Evolutionary conservation across 1,139 yeast genomes (phyloP), one percentile per base, ranked within the genome.

Genomic region (Nadsonia starkeyi-henricii): DNA sequence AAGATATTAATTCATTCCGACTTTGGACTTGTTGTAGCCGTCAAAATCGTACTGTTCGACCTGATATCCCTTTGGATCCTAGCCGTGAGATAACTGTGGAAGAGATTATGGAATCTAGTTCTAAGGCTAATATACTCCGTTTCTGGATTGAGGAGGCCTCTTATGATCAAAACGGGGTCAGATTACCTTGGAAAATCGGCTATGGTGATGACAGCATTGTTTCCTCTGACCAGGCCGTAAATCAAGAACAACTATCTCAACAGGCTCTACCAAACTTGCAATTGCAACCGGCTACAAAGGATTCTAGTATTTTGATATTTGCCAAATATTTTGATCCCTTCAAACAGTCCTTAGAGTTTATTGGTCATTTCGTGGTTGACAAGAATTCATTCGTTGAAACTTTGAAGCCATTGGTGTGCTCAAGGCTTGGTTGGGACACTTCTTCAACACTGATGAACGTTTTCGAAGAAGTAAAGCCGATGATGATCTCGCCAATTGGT

Each of bases 401-500:
- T 2, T 55, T 85, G 26, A 54, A 71, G 9, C 72, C 72, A 18
- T 63, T 66, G 2, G 59, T 82, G 23, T 69, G 69, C 48, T 55
- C 64, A 26, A 54, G 75, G 7, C 70, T 81, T 58, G 72, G 73
- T 1, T 72, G 81, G 56, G 62, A 61, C 12, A 58, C 67, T 1
- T 49, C 57, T 2, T 58, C 64, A 3, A 62, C 71, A 1, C 65
- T 70, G 1, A 58, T 83, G 20, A 70, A 67, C 9, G 62, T 80
- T 26, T 77, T 63, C 55, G 96, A 89, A 64, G 97, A 89, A 58
- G 67, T 85, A 41, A 78, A 81, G 48, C 80, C 81, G 2, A 71
- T 71, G 1, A 75, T 77, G 59, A 71, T 85, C 47, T 85, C 81
- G 42, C 57, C 78, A 8, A 70, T 75, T 44, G 60, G 66, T 2